These are phyloP conservation scores for Hortiboletus campestris DNA, from an alignment of 768 basidiomycete species.

Conservation along the genomic window DNA sequence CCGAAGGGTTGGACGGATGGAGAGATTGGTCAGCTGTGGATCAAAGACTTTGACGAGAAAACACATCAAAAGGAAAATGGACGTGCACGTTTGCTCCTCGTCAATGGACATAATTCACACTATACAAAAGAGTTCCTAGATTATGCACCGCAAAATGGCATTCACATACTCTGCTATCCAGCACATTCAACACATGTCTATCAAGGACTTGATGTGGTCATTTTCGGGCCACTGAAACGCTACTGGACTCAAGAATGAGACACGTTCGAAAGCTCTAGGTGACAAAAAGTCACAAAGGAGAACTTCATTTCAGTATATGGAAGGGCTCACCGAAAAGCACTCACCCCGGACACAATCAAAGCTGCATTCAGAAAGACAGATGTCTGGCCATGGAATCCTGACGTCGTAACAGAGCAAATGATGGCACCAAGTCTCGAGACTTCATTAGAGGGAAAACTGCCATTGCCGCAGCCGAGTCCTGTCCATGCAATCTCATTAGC, in stretches of 20 bases:
- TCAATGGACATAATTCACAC: constrained; percentile 50
- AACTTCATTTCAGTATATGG: neutral
- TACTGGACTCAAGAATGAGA: constrained; percentile 20
- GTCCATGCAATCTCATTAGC: too few species aligned
- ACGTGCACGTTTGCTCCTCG: constrained; percentile 32
- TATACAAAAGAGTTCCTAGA: constrained; percentile 38
- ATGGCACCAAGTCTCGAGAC: too few species aligned
- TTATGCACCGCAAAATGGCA: constrained; percentile 36
- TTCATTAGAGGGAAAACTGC: too few species aligned
- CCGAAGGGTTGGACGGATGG: constrained; percentile 31
- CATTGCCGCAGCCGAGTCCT: too few species aligned
- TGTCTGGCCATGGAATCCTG: too few species aligned
- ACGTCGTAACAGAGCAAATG: too few species aligned
- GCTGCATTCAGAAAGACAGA: too few species aligned
- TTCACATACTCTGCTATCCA: constrained; percentile 45
- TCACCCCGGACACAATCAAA: too few species aligned
- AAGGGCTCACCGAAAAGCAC: too few species aligned
- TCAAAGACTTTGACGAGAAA: constrained; percentile 31
- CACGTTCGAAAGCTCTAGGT: neutral
- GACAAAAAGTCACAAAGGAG: neutral
- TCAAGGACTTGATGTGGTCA: constrained; percentile 44
- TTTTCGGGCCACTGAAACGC: constrained; percentile 35
- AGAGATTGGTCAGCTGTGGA: constrained; percentile 25
- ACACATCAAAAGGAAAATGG: constrained; percentile 36
- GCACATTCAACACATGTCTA: constrained; percentile 23